Evolutionary conservation across 192 early-diverging fungal species (phyloP).

Genomic region (Thamnidium elegans): DNA sequence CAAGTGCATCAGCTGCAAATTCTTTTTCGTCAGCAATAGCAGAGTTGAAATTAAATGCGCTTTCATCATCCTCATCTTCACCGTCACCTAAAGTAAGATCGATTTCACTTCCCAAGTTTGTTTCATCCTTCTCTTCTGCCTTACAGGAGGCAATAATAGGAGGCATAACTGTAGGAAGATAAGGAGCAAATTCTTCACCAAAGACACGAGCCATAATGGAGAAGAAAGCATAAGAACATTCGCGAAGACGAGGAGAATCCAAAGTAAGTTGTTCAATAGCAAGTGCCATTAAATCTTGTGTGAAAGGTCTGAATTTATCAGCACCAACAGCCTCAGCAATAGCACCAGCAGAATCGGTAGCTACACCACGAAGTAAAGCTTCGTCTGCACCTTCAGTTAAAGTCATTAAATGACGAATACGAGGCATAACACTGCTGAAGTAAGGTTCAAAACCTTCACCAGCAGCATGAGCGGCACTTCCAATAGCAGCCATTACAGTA

Average conservation of each 20-base stretch:
- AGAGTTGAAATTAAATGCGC: slow-evolving; percentile 60
- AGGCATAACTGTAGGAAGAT: slow-evolving; percentile 73
- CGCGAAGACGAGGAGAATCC: slow-evolving; percentile 68
- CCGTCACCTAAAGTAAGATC: slow-evolving; percentile 44
- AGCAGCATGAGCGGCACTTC: slow-evolving; percentile 86
- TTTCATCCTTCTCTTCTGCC: slow-evolving; percentile 62
- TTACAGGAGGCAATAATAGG: slow-evolving; percentile 75
- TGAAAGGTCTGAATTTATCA: slow-evolving; percentile 74
- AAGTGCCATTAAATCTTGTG: slow-evolving; percentile 70
- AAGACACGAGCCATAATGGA: slow-evolving; percentile 79
- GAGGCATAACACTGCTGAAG: slow-evolving; percentile 67
- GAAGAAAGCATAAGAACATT: slow-evolving; percentile 86
- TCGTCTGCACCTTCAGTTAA: slow-evolving; percentile 67
- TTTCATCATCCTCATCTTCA: slow-evolving; percentile 58
- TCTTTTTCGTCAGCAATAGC: slow-evolving; percentile 92
- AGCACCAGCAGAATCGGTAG: slow-evolving; percentile 83
- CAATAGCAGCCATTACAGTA: slow-evolving; percentile 81
- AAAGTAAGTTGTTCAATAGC: slow-evolving; percentile 76
- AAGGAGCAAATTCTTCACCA: slow-evolving; percentile 77
- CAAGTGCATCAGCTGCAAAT: slow-evolving; percentile 81
- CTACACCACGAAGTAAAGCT: slow-evolving; percentile 77
- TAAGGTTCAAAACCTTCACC: slow-evolving; percentile 70
- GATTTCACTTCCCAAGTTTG: slow-evolving; percentile 29
- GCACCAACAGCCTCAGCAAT: slow-evolving; percentile 85
- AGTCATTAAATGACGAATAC: slow-evolving; percentile 70